A percentile compares a stretch with the other conserved stretches of the same genome.
Evolutionary conservation across 371 early-diverging fungal species (phyloP).

Genomic region (Mucor saturninus): DNA sequence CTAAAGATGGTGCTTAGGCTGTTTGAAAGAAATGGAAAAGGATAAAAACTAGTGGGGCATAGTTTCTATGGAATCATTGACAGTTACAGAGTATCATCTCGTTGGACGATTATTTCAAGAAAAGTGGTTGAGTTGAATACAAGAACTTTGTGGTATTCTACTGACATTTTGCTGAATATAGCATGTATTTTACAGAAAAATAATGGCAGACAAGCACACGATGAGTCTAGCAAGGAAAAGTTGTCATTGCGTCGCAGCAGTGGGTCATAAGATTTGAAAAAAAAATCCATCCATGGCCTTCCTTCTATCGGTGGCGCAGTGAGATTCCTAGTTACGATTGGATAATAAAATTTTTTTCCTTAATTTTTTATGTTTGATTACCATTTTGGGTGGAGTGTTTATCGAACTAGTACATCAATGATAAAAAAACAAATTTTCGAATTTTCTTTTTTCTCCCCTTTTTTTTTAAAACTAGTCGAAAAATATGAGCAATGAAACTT

Average conservation of each 20-base stretch:
- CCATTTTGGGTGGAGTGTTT: slow-evolving; percentile 3
- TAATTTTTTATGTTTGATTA: slow-evolving; percentile 13
- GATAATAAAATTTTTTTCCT: slow-evolving; percentile 18
- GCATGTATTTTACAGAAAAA: too few species aligned
- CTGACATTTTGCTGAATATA: too few species aligned
- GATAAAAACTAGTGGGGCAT: too few species aligned
- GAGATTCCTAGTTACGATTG: slow-evolving; percentile 11
- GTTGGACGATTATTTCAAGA: too few species aligned
- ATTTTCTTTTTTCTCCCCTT: slow-evolving; percentile 21
- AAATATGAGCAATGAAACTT: slow-evolving; percentile 63
- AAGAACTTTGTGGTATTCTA: too few species aligned
- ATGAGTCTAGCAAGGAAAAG: slow-evolving; percentile 12
- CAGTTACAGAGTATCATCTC: too few species aligned
- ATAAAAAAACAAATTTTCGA: slow-evolving; percentile 14
- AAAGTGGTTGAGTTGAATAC: too few species aligned
- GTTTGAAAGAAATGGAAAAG: too few species aligned
- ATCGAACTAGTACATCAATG: background rate
- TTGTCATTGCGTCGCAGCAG: background rate
- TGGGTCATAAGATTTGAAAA: slow-evolving; percentile 1
- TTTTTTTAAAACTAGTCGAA: slow-evolving; percentile 19
- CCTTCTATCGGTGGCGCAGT: slow-evolving; percentile 23
- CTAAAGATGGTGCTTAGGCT: too few species aligned
- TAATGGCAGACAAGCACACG: too few species aligned
- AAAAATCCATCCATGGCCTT: background rate
- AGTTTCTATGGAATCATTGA: too few species aligned